Evolutionary conservation across 2,329 filamentous ascomycete species (phyloP).

Genomic region (Cryphonectria radicalis): DNA sequence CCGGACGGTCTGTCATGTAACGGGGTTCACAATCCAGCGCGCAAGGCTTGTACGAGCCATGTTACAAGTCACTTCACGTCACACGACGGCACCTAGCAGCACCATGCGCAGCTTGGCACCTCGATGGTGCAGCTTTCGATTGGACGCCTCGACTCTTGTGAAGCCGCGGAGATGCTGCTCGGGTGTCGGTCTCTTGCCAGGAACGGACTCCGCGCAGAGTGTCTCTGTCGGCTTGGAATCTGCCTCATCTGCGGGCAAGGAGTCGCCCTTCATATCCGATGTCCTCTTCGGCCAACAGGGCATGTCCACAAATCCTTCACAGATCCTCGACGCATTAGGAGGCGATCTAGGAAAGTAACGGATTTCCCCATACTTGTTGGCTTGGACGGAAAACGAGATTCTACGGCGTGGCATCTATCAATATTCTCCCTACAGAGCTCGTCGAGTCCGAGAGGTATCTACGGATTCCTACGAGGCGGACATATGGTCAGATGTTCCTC

Average conservation of each 20-base stretch:
- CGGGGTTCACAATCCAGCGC: not conserved
- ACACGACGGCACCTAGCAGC: not conserved
- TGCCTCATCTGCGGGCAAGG: not conserved
- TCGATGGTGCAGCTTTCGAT: not conserved
- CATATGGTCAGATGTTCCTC: not conserved
- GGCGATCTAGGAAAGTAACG: not conserved
- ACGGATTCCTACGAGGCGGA: not conserved
- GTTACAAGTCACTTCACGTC: not conserved
- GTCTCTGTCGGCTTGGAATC: not conserved
- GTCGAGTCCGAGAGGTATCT: not conserved
- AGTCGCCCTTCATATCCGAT: not conserved
- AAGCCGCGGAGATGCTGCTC: not conserved
- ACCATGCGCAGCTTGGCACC: not conserved
- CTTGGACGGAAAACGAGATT: not conserved
- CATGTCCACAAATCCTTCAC: not conserved
- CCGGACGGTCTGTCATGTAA: not conserved
- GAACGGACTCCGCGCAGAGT: not conserved
- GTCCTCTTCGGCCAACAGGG: not conserved
- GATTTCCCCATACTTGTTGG: not conserved
- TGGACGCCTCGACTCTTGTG: not conserved
- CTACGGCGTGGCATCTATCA: not conserved
- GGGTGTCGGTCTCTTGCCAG: constrained; percentile 11
- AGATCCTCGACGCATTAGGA: not conserved
- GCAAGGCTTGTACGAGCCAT: constrained; percentile 1
- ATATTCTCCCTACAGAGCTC: not conserved